A percentile compares a stretch with the other conserved stretches of the same genome.
Evolutionary conservation across 768 basidiomycete genomes (phyloP).

Genomic region (Saitozyma sp.): DNA sequence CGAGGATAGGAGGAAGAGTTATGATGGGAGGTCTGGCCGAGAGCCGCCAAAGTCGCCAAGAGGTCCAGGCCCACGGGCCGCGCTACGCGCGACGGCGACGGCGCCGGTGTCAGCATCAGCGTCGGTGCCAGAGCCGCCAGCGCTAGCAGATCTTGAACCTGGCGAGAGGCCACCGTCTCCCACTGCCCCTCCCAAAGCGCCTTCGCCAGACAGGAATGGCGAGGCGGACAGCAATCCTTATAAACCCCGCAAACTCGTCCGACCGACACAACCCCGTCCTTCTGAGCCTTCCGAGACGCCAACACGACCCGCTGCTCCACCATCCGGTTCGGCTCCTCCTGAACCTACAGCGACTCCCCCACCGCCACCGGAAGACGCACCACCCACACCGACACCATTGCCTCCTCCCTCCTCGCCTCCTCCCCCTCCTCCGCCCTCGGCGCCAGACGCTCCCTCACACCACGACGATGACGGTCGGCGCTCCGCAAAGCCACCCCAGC

Average conservation of each 20-base stretch:
- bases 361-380: slow-evolving; percentile 16
- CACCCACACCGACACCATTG: slow-evolving; percentile 20
- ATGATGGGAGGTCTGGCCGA: neutral
- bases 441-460: slow-evolving; percentile 27
- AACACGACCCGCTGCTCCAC: neutral
- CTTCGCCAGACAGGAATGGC: too few species aligned
- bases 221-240: too few species aligned
- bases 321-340: neutral
- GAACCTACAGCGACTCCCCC: slow-evolving; percentile 14
- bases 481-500: slow-evolving; percentile 59
- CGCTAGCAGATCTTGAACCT: too few species aligned
- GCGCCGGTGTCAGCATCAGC: neutral
- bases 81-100: neutral
- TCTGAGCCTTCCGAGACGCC: too few species aligned
- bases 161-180: too few species aligned
- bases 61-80: neutral
- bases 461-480: slow-evolving; percentile 41
- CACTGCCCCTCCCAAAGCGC: too few species aligned
- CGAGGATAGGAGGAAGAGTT: neutral
- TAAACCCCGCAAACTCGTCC: too few species aligned
- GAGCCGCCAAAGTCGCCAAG: neutral
- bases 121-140: neutral
- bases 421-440: slow-evolving; percentile 29
- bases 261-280: too few species aligned
- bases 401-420: slow-evolving; percentile 29